These are phyloP conservation scores for Phytopythium montanum DNA, from an alignment of 352 stramenopile species.

Conservation along the genomic window DNA sequence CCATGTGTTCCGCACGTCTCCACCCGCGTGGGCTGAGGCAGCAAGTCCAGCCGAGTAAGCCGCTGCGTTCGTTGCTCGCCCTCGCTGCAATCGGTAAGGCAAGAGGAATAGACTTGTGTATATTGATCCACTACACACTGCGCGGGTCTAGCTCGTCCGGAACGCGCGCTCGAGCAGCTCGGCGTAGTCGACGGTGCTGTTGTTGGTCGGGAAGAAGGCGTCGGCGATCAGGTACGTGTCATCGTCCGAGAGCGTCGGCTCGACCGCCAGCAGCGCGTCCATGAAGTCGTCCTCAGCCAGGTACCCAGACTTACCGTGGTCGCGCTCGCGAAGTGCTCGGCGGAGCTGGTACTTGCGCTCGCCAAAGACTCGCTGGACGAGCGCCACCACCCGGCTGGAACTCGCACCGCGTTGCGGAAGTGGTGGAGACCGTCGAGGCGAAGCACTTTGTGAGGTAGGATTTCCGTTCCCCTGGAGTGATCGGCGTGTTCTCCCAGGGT, in stretches of 20 bases:
- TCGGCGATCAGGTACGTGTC: constrained; percentile 73
- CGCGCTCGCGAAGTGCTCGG: constrained; percentile 55
- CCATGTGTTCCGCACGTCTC: constrained; percentile 50
- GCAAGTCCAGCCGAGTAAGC: constrained; percentile 6
- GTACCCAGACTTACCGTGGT: constrained; percentile 47
- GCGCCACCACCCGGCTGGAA: constrained; percentile 2
- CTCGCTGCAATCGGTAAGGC: neutral
- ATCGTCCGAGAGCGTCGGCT: constrained; percentile 59
- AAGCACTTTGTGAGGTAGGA: neutral
- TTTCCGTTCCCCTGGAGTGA: neutral
- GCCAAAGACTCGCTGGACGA: constrained; percentile 48
- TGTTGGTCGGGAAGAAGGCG: constrained; percentile 72
- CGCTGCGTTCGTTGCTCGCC: neutral
- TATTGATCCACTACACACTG: neutral
- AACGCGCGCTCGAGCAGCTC: constrained; percentile 70
- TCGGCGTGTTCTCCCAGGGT: neutral
- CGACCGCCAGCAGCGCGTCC: constrained; percentile 54
- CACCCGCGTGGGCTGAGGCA: constrained; percentile 53
- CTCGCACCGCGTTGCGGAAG: neutral
- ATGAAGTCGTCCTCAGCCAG: constrained; percentile 78
- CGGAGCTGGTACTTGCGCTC: constrained; percentile 66
- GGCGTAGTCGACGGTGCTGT: constrained; percentile 61
- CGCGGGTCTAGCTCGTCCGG: constrained; percentile 9
- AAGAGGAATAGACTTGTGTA: neutral
- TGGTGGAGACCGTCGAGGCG: neutral